Conservation (phyloP, 257 asterid species). For the Orobanche coerulescens region DNA sequence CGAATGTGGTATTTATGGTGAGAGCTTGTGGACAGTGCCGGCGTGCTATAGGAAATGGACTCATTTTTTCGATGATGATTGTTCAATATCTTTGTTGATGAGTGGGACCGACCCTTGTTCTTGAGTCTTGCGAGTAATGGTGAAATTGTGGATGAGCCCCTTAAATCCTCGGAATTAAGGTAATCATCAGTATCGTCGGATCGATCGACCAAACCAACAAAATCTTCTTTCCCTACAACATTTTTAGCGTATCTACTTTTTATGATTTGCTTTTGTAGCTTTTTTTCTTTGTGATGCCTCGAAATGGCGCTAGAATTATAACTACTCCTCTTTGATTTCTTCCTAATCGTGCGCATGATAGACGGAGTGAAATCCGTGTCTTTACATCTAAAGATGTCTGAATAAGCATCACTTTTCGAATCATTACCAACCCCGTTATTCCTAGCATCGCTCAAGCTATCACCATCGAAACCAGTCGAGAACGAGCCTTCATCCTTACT, state of each 20-base stretch:
- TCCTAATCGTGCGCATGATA: constrained; percentile 50
- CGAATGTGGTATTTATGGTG: constrained; percentile 42
- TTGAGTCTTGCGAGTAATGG: constrained; percentile 69
- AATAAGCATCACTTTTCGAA: constrained; percentile 74
- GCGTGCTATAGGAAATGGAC: constrained; percentile 61
- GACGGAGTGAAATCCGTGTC: constrained; percentile 51
- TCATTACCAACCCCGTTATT: constrained; percentile 65
- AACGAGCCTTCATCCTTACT: constrained; percentile 41
- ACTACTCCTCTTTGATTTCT: constrained; percentile 43
- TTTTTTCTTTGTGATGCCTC: constrained; percentile 43
- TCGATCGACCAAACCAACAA: constrained; percentile 53
- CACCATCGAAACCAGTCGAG: constrained; percentile 38
- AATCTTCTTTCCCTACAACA: constrained; percentile 47
- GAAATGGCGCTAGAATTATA: constrained; percentile 26
- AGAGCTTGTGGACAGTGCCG: constrained; percentile 78
- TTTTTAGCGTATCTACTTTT: constrained; percentile 36
- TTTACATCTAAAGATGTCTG: constrained; percentile 49
- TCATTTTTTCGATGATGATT: constrained; percentile 51
- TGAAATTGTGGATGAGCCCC: constrained; percentile 48
- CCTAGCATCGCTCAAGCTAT: constrained; percentile 51
- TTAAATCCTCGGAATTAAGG: constrained; percentile 58
- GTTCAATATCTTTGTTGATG: constrained; percentile 45
- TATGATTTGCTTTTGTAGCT: constrained; percentile 40
- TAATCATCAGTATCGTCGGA: constrained; percentile 77
- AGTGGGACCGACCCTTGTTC: constrained; percentile 48